Percentiles rank a stretch among this genome's conserved stretches.
Conservation (phyloP, 805 yeast species). For the Wickerhamiella sorbophila region DNA sequence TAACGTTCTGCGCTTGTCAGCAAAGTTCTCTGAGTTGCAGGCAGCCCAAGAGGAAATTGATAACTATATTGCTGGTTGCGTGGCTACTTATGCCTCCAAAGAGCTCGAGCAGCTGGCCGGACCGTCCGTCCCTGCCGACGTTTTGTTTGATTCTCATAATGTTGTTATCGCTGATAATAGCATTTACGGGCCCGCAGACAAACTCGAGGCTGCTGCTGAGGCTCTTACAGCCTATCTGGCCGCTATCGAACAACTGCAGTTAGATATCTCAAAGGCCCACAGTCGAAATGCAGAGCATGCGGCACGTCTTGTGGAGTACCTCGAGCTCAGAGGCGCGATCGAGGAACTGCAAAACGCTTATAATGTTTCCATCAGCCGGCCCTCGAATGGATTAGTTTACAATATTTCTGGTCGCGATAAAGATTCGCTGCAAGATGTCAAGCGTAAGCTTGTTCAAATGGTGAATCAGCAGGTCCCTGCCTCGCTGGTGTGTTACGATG, state of each 20-base stretch:
- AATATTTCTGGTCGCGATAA: slow-evolving; percentile 44
- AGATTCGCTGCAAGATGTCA: slow-evolving; percentile 43
- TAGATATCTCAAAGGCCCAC: slow-evolving; percentile 84
- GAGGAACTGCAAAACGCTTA: slow-evolving; percentile 30
- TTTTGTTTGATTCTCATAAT: slow-evolving; percentile 17
- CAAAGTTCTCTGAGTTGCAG: slow-evolving; percentile 18
- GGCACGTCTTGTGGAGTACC: slow-evolving; percentile 52
- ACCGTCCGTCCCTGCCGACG: slow-evolving; percentile 1
- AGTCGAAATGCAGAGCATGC: slow-evolving; percentile 70
- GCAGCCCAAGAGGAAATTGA: slow-evolving; percentile 27
- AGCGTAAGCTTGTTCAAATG: slow-evolving; percentile 55
- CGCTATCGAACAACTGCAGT: slow-evolving; percentile 43
- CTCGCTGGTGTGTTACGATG: slow-evolving; percentile 41
- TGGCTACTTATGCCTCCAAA: background rate
- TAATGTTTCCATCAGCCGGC: slow-evolving; percentile 30
- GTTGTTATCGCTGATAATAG: slow-evolving; percentile 41
- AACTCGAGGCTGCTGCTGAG: slow-evolving; percentile 47
- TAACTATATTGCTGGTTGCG: background rate
- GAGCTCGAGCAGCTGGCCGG: background rate
- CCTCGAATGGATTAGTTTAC: slow-evolving; percentile 34
- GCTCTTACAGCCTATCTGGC: slow-evolving; percentile 47
- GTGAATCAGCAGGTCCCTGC: slow-evolving; percentile 66
- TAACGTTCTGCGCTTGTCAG: background rate
- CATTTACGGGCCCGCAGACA: slow-evolving; percentile 43
- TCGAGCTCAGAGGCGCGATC: slow-evolving; percentile 25